These are phyloP conservation scores for Colletotrichum brevisporum DNA, from an alignment of 2,329 filamentous ascomycete species.

Conservation along the genomic window DNA sequence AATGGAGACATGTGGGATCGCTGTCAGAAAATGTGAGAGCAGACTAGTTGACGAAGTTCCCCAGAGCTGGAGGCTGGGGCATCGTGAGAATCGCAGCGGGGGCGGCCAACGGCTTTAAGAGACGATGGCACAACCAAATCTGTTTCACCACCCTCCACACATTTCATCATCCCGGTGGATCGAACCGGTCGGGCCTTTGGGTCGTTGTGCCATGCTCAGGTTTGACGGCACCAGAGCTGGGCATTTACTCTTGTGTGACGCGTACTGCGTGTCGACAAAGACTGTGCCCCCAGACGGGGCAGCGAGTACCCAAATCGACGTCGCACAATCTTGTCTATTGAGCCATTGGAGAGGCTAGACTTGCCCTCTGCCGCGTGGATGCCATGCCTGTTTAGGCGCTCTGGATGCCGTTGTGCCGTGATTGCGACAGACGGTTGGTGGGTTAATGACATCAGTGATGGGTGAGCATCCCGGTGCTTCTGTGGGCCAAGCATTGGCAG, in stretches of 20 bases:
- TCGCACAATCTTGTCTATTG: slow-evolving; percentile 14
- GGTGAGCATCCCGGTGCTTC: slow-evolving; percentile 22
- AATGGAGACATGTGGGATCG: slow-evolving; percentile 30
- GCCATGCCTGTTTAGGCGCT: slow-evolving; percentile 28
- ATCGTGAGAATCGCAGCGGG: slow-evolving; percentile 23
- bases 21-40: slow-evolving; percentile 1
- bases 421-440: slow-evolving; percentile 36
- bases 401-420: slow-evolving; percentile 37
- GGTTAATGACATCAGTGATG: slow-evolving; percentile 39
- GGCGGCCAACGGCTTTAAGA: slow-evolving; percentile 29
- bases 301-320: background rate
- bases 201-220: slow-evolving; percentile 8
- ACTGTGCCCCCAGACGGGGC: background rate
- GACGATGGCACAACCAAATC: slow-evolving; percentile 7
- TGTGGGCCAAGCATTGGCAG: slow-evolving; percentile 38
- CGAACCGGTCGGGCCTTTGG: slow-evolving; percentile 21
- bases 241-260: slow-evolving; percentile 35
- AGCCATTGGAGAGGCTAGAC: slow-evolving; percentile 23
- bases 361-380: slow-evolving; percentile 5
- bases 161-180: slow-evolving; percentile 39
- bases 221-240: slow-evolving; percentile 30
- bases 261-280: slow-evolving; percentile 18
- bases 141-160: slow-evolving; percentile 18
- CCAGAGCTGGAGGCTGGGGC: slow-evolving; percentile 1
- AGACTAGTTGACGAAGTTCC: slow-evolving; percentile 2